Evolutionary conservation across 2,329 filamentous ascomycete genomes (phyloP), one percentile per base, ranked within the genome.

Genomic region (Clonostachys solani): DNA sequence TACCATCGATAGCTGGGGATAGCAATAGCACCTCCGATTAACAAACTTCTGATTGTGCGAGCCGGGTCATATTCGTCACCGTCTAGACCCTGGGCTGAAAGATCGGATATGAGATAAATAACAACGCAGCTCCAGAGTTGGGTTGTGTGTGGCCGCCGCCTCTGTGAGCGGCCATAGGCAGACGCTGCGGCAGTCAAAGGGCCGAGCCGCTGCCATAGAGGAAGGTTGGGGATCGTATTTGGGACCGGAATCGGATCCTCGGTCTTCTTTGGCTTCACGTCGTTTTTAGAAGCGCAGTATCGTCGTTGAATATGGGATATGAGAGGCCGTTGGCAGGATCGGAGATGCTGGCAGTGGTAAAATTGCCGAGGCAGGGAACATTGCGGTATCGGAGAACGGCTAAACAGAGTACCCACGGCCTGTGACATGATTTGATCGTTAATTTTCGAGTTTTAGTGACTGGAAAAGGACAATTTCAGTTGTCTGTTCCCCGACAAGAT

Each of bases 1-100:
- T 75, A 95, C 91, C 91, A 96, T 56, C 81, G 81, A 62, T 92
- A 96, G 42, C 79, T 80, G 1, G 92, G 92, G 49, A 96, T 88
- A n/a, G 86, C 83, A 12, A 80, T 80, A 43, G 86, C 69, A 3
- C 78, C 82, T 4, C 90, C 90, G 48, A 96, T 92, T 4, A 83
- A 61, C 58, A 96, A 66, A 48, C 89, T 85, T 45, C 91, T 75
- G 47, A 79, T 61, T 0, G 89, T 49, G 29, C 47, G 37, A 48
- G 71, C 67, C 4, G 83, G 78, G 60, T 90, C 84, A 53, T 75
- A 72, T 17, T 73, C 73, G 18, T 73, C 74, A 49, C 71, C 67
- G 19, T 37, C 36, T 53, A 95, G 81, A 48, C 76, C 73, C 68
- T 95, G 91, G 41, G 90, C 89, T 40, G 82, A 84, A 47, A 94